A percentile compares a stretch with the other conserved stretches of the same genome.
These are phyloP conservation scores for Podila minutissima DNA, from an alignment of 192 early-diverging fungal species.

Conservation along the genomic window DNA sequence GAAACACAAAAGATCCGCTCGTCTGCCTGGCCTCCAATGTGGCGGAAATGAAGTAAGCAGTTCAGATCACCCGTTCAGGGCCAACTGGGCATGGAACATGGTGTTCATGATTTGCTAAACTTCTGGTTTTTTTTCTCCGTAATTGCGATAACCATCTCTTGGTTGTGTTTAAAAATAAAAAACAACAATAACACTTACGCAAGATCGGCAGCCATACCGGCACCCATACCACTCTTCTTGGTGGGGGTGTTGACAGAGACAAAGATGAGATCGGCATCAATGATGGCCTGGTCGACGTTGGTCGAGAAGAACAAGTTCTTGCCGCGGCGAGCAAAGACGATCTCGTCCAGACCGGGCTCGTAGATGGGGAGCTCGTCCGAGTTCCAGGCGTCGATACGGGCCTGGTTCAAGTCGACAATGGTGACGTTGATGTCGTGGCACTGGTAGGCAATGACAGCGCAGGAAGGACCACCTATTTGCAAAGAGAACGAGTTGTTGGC, in stretches of 20 bases:
- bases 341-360: constrained; percentile 90
- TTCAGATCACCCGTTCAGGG: not conserved
- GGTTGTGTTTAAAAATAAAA: not conserved
- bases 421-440: constrained; percentile 90
- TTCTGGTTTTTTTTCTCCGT: not conserved
- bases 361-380: constrained; percentile 88
- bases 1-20: not conserved
- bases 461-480: constrained; percentile 84
- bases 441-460: constrained; percentile 91
- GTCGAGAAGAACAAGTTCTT: constrained; percentile 91
- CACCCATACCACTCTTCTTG: constrained; percentile 79
- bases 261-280: constrained; percentile 87
- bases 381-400: constrained; percentile 92
- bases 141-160: too few relatives aligned
- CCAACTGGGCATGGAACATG: too few relatives aligned
- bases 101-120: not conserved
- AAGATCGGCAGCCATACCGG: constrained; percentile 86
- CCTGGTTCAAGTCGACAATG: constrained; percentile 85
- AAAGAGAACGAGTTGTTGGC: not conserved
- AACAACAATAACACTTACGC: constrained; percentile 60
- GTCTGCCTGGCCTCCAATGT: not conserved
- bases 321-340: constrained; percentile 78
- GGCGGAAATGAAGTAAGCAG: not conserved
- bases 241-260: constrained; percentile 95
- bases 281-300: constrained; percentile 80